A percentile compares a stretch with the other conserved stretches of the same genome.
Conservation (phyloP, 305 asterid genomes). For the Fraxinus albicans region DNA sequence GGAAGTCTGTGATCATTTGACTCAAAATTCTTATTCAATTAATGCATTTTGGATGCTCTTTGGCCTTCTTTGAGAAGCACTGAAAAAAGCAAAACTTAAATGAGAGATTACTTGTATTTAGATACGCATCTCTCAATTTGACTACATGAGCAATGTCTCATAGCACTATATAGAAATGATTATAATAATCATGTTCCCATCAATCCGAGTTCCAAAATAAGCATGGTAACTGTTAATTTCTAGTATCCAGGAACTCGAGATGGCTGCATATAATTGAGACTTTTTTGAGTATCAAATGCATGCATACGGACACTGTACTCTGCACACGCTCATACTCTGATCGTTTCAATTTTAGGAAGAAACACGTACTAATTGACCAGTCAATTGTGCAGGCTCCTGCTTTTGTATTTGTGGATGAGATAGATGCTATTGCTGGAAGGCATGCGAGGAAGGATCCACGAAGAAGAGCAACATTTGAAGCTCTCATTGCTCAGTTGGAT, state of each 20-base stretch:
- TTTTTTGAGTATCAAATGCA: neutral
- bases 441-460: constrained; percentile 91
- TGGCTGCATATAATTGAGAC: neutral
- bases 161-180: constrained; percentile 8
- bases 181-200: neutral
- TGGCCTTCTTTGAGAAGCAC: neutral
- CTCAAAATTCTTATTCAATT: neutral
- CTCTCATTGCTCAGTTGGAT: constrained; percentile 89
- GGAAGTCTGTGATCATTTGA: neutral
- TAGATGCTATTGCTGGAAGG: constrained; percentile 99
- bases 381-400: constrained; percentile 83
- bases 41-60: neutral
- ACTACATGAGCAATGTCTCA: constrained; percentile 6
- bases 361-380: constrained; percentile 14
- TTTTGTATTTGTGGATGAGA: constrained; percentile 95
- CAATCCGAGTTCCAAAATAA: neutral
- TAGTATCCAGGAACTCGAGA: neutral
- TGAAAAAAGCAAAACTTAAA: neutral
- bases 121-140: neutral
- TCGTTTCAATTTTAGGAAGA: constrained; percentile 17
- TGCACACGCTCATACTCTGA: neutral
- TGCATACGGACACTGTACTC: neutral
- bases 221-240: neutral
- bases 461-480: constrained; percentile 86
- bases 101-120: neutral